Percentiles rank a stretch among this genome's conserved stretches.
phyloP scores from a whole-genome alignment of 495 filamentous ascomycete species.

The Trichocladium uniseriatum region DNA sequence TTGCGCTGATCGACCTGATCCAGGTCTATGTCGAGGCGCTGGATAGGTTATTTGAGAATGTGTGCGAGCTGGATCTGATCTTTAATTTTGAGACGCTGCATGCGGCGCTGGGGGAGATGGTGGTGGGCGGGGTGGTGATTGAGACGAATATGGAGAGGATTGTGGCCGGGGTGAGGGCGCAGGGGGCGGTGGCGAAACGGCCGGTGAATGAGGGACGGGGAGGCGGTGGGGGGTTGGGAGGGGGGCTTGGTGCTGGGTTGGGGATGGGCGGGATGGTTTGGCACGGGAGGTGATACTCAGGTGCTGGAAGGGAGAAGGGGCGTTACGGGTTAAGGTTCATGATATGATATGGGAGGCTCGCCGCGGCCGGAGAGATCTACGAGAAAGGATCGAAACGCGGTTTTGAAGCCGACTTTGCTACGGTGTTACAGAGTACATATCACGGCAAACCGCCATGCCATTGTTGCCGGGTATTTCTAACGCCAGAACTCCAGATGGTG shows the following conservation, averaged over 20 bases:
- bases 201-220: conserved; percentile 46
- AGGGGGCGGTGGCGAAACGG: conserved; percentile 69
- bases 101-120: conserved; percentile 84
- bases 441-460: conserved; percentile 9
- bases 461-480: conserved; percentile 21
- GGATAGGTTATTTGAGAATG: conserved; percentile 92
- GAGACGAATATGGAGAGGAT: conserved; percentile 86
- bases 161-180: conserved; percentile 69
- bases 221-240: conserved; percentile 23
- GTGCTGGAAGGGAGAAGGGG: background rate
- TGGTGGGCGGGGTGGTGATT: conserved; percentile 90
- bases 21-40: conserved; percentile 96
- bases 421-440: too few species aligned
- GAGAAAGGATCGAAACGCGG: background rate
- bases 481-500: conserved; percentile 23
- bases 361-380: too few species aligned
- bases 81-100: conserved; percentile 98
- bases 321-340: background rate
- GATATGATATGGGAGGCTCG: too few species aligned
- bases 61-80: conserved; percentile 95
- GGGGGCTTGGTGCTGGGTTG: conserved; percentile 34
- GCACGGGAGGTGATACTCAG: conserved; percentile 38
- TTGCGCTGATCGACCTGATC: conserved; percentile 91
- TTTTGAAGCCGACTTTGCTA: too few species aligned
- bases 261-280: conserved; percentile 51